Evolutionary conservation across 306 rosid species (phyloP).

Genomic region (Acmispon strigosus): DNA sequence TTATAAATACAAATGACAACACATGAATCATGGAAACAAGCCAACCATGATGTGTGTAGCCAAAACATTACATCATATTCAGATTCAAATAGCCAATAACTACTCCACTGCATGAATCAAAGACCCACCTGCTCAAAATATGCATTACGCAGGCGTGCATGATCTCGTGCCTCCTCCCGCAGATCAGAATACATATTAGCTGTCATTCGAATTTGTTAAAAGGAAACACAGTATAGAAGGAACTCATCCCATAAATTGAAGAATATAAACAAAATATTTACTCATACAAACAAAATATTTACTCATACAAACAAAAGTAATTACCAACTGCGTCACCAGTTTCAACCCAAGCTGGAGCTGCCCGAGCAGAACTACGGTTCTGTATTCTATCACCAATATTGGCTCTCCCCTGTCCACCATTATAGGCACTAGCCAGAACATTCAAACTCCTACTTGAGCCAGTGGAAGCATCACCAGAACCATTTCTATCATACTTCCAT

Average conservation of each 20-base stretch:
- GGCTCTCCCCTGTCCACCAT: conserved; percentile 61
- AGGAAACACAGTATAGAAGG: conserved; percentile 31
- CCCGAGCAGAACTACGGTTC: conserved; percentile 62
- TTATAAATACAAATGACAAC: not conserved
- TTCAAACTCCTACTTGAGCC: conserved; percentile 84
- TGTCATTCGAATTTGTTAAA: conserved; percentile 59
- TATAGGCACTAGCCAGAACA: conserved; percentile 51
- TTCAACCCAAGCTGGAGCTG: conserved; percentile 93
- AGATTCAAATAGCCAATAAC: not conserved
- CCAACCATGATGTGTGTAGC: not conserved
- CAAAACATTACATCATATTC: not conserved
- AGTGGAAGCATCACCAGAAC: conserved; percentile 59
- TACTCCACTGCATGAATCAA: not conserved
- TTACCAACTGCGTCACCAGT: conserved; percentile 97
- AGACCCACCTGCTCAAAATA: conserved; percentile 88
- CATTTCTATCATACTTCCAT: conserved; percentile 80
- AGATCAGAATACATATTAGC: conserved; percentile 87
- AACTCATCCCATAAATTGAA: conserved; percentile 26
- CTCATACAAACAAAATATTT: conserved; percentile 24
- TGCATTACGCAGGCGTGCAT: conserved; percentile 90
- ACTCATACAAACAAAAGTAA: conserved; percentile 39
- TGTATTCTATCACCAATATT: conserved; percentile 59
- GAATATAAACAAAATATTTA: conserved; percentile 26
- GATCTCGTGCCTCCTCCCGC: conserved; percentile 98
- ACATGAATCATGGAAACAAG: not conserved